Conservation (phyloP, 164 flowering plant species). For the Stephania cephalantha region DNA sequence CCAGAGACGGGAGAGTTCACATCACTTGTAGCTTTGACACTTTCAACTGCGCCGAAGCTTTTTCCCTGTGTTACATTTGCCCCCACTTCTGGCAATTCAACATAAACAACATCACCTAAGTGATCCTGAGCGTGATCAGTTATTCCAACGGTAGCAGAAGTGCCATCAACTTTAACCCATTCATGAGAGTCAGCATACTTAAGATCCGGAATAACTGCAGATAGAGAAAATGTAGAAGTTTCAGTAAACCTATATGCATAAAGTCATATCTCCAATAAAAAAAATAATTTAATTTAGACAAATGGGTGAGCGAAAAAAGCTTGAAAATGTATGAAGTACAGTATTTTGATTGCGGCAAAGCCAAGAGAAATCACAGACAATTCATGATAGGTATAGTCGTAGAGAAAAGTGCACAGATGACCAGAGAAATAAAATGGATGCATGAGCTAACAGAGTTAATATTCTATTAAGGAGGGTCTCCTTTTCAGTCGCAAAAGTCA, state of each 20-base stretch:
- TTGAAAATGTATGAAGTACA: neutral
- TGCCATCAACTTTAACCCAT: slow-evolving; percentile 68
- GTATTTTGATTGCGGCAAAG: neutral
- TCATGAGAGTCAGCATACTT: slow-evolving; percentile 70
- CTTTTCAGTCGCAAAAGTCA: neutral
- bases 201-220: slow-evolving; percentile 62
- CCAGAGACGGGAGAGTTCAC: slow-evolving; percentile 89
- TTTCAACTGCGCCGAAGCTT: slow-evolving; percentile 93
- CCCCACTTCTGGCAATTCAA: slow-evolving; percentile 91
- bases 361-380: neutral
- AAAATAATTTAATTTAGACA: neutral
- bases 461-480: neutral
- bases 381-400: neutral
- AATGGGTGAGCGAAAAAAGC: neutral
- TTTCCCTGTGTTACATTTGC: slow-evolving; percentile 49
- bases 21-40: slow-evolving; percentile 97
- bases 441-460: neutral
- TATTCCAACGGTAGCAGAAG: slow-evolving; percentile 56
- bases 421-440: too few relatives aligned
- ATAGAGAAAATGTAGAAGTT: neutral
- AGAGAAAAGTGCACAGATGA: neutral
- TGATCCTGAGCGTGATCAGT: slow-evolving; percentile 89
- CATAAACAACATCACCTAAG: slow-evolving; percentile 94
- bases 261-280: neutral
- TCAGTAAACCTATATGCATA: neutral